phyloP scores from a whole-genome alignment of 495 filamentous ascomycete species.

The Hypoxylon rickii region DNA sequence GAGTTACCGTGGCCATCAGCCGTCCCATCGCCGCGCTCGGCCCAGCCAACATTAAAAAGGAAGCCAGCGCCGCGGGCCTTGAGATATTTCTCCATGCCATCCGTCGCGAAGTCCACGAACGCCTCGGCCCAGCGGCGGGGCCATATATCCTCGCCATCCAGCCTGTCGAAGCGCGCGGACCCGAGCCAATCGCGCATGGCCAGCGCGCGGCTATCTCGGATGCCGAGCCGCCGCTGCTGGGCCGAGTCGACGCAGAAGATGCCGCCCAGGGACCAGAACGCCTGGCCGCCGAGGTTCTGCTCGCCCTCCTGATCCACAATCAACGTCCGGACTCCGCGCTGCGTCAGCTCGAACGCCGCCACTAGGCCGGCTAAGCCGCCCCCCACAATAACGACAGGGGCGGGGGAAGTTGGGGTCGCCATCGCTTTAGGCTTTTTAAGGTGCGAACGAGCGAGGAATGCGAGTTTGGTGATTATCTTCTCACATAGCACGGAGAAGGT shows the following conservation, averaged over 20 bases:
- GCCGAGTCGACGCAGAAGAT: slow-evolving; percentile 56
- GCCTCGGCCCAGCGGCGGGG: slow-evolving; percentile 57
- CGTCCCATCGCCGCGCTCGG: slow-evolving; percentile 53
- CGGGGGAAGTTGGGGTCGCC: too few relatives aligned
- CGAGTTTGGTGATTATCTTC: too few relatives aligned
- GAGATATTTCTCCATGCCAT: slow-evolving; percentile 55
- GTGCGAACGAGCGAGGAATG: too few relatives aligned
- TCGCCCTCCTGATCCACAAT: slow-evolving; percentile 56
- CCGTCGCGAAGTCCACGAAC: slow-evolving; percentile 56
- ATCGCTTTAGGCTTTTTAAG: too few relatives aligned
- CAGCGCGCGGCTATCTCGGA: slow-evolving; percentile 52
- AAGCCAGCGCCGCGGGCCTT: slow-evolving; percentile 51
- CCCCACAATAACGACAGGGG: slow-evolving; percentile 56
- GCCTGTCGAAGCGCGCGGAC: slow-evolving; percentile 54
- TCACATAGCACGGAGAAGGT: too few relatives aligned
- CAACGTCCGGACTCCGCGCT: slow-evolving; percentile 43
- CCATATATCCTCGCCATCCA: slow-evolving; percentile 50
- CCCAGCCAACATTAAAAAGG: slow-evolving; percentile 53
- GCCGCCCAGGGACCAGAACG: slow-evolving; percentile 60
- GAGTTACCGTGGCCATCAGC: slow-evolving; percentile 58
- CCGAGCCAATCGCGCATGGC: slow-evolving; percentile 57
- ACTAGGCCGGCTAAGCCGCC: slow-evolving; percentile 57
- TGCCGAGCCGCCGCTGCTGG: slow-evolving; percentile 54
- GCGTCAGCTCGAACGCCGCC: slow-evolving; percentile 55
- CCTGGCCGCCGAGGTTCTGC: slow-evolving; percentile 54